Base-by-base conservation (phyloP, 2,329 filamentous ascomycete genomes). In the Trichophyton benhamiae region DNA sequence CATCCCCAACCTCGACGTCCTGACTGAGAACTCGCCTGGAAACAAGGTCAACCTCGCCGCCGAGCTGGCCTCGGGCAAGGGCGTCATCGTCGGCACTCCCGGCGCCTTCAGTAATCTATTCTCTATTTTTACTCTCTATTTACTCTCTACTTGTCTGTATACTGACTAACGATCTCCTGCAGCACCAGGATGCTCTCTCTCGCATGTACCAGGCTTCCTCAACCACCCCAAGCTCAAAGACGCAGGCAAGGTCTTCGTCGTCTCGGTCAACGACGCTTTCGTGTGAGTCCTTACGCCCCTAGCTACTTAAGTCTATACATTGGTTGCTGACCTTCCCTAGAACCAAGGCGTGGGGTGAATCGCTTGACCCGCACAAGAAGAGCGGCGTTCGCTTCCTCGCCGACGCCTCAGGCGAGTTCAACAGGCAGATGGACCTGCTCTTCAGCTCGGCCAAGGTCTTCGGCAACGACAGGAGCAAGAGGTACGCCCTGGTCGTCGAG, bases 231-330 rank as follows among this genome's bases (percentile, higher is more conserved):
- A 86, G 72, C 81, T 95, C 68, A 88, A 88, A 77, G 80, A 86
- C 63, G 89, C 88, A 33, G 91, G 91, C 57, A 81, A 87, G 69
- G 88, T 96, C 53, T 95, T 95, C 70, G 89, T 97, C 46, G 85
- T 97, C 61, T 86, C 88, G 15, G 91, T 96, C 72, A 97, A 97
- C 72, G 92, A 97, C 73, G 84, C 91, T 20, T 96, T 96, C 73
- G 91, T 96, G 88, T 95, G 80, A 76, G 88, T 77, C 25, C 25
- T 22, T 22, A n/a, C n/a, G 11, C 36, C 5, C 36, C 11, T 57
- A 13, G 3, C 52, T 9, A 17, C 17, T 17, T 57, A 15, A 15
- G n/a, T 33, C 38, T 17, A 49, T 25, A 6, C 25, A 6, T 53
- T 20, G 25, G 25, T 30, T 36, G 59, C 33, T 27, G 62, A 63